These are phyloP conservation scores for Botrytis byssoidea DNA, from an alignment of 2,329 filamentous ascomycete genomes.

Conservation along the genomic window DNA sequence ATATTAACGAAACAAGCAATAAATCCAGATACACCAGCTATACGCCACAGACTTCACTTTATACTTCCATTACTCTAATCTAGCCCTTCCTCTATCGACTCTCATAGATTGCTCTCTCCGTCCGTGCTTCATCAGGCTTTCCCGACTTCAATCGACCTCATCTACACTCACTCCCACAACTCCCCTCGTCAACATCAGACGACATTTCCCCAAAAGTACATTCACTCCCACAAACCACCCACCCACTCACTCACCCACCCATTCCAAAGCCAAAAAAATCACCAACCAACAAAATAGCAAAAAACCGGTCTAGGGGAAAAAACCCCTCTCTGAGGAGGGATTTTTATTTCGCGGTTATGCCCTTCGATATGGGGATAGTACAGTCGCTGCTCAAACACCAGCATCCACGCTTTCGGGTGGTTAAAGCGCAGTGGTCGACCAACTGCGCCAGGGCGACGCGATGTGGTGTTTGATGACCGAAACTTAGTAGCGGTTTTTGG, in stretches of 20 bases:
- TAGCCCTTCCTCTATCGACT: not conserved
- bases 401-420: not conserved
- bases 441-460: not conserved
- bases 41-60: not conserved
- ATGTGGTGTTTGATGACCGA: not conserved
- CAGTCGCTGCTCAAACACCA: not conserved
- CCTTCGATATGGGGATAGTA: not conserved
- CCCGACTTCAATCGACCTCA: not conserved
- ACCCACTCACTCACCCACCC: not conserved
- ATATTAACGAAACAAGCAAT: not conserved
- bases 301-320: not conserved
- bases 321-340: not conserved
- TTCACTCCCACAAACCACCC: not conserved
- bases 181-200: not conserved
- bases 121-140: not conserved
- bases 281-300: not conserved
- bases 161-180: not conserved
- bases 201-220: not conserved
- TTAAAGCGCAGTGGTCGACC: not conserved
- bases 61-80: not conserved
- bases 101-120: not conserved
- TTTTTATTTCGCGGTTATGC: not conserved
- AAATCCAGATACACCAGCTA: not conserved
- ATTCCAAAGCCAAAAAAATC: not conserved
- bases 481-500: not conserved